Base-by-base conservation (phyloP, 129 eudicot genomes). In the Arctium lappa region DNA sequence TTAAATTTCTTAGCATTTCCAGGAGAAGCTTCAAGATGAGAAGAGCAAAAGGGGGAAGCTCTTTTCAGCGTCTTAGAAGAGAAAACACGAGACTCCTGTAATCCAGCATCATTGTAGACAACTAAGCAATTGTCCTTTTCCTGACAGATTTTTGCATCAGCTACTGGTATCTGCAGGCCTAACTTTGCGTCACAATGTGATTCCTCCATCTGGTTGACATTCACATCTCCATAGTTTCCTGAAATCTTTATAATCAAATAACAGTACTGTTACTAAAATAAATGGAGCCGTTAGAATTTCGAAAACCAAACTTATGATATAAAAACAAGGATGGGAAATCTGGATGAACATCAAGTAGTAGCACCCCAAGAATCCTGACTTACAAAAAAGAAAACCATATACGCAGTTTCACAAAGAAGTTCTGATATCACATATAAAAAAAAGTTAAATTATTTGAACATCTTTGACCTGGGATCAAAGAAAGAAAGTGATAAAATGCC, bases 11-110 rank as follows among this genome's bases (percentile, higher is more conserved):
- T 84, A n/a, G 44, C 79, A 32, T 70, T 86, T 56, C 90, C 81
- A 44, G 87, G 70, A 74, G 86, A 48, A 73, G 89, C 88, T 88
- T 88, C 89, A 32, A 83, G 76, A 78, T 77, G 79, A 68, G 91
- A 84, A 69, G 85, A 79, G 87, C 77, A 69, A 87, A 82, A 82
- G 63, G 94, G 85, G 30, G 84, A 82, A 76, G 71, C 85, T 83
- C 97, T 91, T 87, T 92, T 94, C 78, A 79, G 76, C n/a, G 85
- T 83, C 72, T 79, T 88, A 36, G 72, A 76, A 48, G 88, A 80
- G 39, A 74, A 39, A 22, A 77, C 68, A 60, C 63, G 82, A 75
- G 92, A 76, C 85, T 88, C 88, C 13, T 30, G 85, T 18, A 86
- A 79, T 44, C 82, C 84, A 69, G 30, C 42, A 74, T 80, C 87